These are phyloP conservation scores for Trametes cinnabarina DNA, from an alignment of 768 basidiomycete species.

Conservation along the genomic window DNA sequence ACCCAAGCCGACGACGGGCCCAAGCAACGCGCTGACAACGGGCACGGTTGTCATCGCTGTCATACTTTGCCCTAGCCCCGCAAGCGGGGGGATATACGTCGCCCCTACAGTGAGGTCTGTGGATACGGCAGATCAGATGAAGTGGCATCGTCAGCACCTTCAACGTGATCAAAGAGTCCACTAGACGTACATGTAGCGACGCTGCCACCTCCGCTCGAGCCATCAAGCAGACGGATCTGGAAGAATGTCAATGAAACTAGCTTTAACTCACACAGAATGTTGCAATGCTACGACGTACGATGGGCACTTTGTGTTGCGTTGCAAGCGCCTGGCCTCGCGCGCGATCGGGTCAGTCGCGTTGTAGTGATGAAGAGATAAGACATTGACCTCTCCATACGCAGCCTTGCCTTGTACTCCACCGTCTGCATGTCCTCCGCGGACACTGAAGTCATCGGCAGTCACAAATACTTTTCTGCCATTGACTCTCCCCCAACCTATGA, in stretches of 20 bases:
- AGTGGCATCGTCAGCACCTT: too few species aligned
- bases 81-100: constrained; percentile 19
- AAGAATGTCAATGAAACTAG: neutral
- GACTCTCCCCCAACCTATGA: constrained; percentile 18
- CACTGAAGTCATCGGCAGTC: constrained; percentile 22
- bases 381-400: constrained; percentile 13
- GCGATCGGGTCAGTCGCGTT: neutral
- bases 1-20: constrained; percentile 16
- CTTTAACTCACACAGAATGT: too few species aligned
- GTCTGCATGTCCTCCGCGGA: constrained; percentile 19
- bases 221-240: constrained; percentile 18
- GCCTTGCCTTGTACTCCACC: constrained; percentile 20
- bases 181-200: constrained; percentile 15
- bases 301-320: constrained; percentile 9
- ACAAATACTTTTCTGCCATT: constrained; percentile 8
- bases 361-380: neutral
- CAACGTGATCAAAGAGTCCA: neutral
- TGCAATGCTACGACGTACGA: neutral
- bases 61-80: constrained; percentile 19
- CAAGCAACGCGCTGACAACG: constrained; percentile 18
- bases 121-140: neutral
- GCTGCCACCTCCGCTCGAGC: constrained; percentile 22
- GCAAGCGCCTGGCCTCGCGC: constrained; percentile 9
- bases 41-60: constrained; percentile 11
- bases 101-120: constrained; percentile 12